A percentile compares a stretch with the other conserved stretches of the same genome.
These are phyloP conservation scores for Mortierella sp. DNA, from an alignment of 371 early-diverging fungal species.

Conservation along the genomic window DNA sequence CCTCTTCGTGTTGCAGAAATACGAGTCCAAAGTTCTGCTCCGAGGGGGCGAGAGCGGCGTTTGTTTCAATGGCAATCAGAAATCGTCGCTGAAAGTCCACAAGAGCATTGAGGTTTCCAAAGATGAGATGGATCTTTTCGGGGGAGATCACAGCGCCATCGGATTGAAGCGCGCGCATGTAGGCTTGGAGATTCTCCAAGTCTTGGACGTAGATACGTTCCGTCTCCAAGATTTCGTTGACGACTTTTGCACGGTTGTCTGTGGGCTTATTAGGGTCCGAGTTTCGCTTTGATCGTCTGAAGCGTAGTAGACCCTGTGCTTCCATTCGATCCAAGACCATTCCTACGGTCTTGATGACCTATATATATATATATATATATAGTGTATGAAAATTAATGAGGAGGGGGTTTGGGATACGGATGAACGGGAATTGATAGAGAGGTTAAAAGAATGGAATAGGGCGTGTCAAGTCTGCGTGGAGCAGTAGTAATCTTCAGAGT, in stretches of 20 bases:
- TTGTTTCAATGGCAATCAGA: constrained; percentile 90
- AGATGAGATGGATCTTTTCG: constrained; percentile 84
- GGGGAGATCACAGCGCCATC: constrained; percentile 62
- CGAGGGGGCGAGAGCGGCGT: constrained; percentile 75
- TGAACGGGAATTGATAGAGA: constrained; percentile 14
- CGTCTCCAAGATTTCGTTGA: constrained; percentile 92
- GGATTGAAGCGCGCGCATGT: constrained; percentile 70
- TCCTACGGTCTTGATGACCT: constrained; percentile 78
- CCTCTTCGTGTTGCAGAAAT: constrained; percentile 84
- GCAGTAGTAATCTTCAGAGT: no score
- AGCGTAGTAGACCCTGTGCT: constrained; percentile 74
- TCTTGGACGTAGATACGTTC: constrained; percentile 95
- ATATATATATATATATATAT: constrained; percentile 19
- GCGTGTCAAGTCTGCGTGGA: background rate
- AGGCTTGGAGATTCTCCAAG: constrained; percentile 88
- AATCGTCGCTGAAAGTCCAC: constrained; percentile 97
- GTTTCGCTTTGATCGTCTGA: constrained; percentile 63
- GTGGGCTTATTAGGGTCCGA: constrained; percentile 75
- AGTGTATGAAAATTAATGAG: background rate
- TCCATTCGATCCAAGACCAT: constrained; percentile 79
- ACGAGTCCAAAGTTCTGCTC: constrained; percentile 92
- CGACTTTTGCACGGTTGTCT: constrained; percentile 87
- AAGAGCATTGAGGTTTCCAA: constrained; percentile 92
- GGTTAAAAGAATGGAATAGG: constrained; percentile 1
- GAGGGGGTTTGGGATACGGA: constrained; percentile 1